These are phyloP conservation scores for Mycena amicta DNA, from an alignment of 768 basidiomycete genomes.

Conservation along the genomic window DNA sequence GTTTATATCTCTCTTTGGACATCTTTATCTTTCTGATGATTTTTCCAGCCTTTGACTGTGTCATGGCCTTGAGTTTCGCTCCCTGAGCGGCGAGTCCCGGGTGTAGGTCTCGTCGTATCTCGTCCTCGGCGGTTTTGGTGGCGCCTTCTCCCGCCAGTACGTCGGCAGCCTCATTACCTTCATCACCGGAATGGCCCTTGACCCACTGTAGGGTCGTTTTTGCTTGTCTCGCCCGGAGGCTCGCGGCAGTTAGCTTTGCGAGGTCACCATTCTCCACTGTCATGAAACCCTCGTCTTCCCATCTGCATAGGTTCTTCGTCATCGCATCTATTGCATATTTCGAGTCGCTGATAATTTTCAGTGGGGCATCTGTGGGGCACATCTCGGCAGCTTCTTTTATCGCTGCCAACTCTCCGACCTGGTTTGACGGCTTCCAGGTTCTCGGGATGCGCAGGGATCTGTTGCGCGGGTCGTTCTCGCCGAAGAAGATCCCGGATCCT, in stretches of 20 bases:
- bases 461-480: constrained; percentile 5
- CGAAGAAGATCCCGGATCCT: constrained; percentile 8
- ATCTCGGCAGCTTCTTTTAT: too few species aligned
- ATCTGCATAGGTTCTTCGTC: neutral
- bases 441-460: neutral
- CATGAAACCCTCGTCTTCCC: constrained; percentile 14
- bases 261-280: neutral
- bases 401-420: neutral
- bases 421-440: neutral
- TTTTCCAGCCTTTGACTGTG: too few species aligned
- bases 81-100: neutral
- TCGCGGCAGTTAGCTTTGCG: neutral
- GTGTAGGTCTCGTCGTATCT: neutral
- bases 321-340: too few species aligned
- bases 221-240: constrained; percentile 1
- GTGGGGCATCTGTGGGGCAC: too few species aligned
- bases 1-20: neutral
- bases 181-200: too few species aligned
- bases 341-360: too few species aligned
- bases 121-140: neutral
- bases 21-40: too few species aligned
- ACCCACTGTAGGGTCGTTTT: constrained; percentile 4
- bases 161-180: constrained; percentile 15
- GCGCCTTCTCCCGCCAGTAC: constrained; percentile 6
- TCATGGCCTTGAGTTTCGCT: neutral